phyloP scores from a whole-genome alignment of 768 basidiomycete genomes.

The Pleurotus salmoneostramineus region DNA sequence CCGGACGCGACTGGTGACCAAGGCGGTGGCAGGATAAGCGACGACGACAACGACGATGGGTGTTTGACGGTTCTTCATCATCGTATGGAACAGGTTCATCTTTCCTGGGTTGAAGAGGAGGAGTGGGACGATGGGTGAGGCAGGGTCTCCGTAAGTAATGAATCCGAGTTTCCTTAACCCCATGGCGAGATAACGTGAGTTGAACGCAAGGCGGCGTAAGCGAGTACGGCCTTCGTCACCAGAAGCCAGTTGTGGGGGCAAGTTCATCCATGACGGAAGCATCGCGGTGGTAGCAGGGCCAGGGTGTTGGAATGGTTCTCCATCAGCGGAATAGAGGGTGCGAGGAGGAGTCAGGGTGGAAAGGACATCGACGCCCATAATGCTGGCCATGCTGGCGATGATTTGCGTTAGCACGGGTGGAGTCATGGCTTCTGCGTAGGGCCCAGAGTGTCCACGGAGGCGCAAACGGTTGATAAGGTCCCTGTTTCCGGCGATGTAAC shows the following conservation, averaged over 20 bases:
- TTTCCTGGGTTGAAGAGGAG: conserved; percentile 92
- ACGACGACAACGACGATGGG: conserved; percentile 90
- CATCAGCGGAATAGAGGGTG: conserved; percentile 22
- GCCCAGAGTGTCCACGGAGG: conserved; percentile 71
- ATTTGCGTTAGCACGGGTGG: conserved; percentile 91
- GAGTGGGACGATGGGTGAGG: conserved; percentile 91
- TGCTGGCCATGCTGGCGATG: conserved; percentile 89
- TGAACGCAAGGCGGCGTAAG: conserved; percentile 89
- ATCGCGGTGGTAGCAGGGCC: conserved; percentile 64
- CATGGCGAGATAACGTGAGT: conserved; percentile 85
- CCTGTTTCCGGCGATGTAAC: conserved; percentile 89
- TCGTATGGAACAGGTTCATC: conserved; percentile 85
- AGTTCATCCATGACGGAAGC: conserved; percentile 75
- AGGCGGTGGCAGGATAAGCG: conserved; percentile 85
- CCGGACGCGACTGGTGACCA: conserved; percentile 83
- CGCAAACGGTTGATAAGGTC: conserved; percentile 79
- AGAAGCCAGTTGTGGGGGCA: conserved; percentile 69
- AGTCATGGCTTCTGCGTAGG: conserved; percentile 88
- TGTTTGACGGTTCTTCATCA: conserved; percentile 79
- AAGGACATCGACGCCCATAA: conserved; percentile 76
- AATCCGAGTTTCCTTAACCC: conserved; percentile 91
- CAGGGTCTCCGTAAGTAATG: conserved; percentile 90
- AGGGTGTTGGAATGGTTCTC: conserved; percentile 45
- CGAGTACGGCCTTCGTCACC: conserved; percentile 83
- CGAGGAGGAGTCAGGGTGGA: conserved; percentile 25